Percentiles rank a stretch among this genome's conserved stretches.
phyloP scores from a whole-genome alignment of 2,329 filamentous ascomycete genomes.

The Rugonectria rugulosa region DNA sequence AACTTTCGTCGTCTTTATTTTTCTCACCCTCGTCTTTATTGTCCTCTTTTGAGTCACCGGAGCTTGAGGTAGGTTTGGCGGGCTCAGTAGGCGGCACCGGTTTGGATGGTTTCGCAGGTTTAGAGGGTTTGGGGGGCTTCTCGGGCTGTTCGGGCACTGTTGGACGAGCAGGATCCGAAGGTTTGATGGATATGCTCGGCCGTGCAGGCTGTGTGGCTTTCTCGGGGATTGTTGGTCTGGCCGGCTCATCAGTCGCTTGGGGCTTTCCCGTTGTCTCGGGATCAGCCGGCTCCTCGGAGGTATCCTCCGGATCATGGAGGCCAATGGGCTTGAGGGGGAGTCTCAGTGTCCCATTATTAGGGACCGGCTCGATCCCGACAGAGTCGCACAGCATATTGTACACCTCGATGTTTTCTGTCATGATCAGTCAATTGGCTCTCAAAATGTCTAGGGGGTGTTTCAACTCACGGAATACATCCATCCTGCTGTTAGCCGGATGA shows the following conservation, averaged over 20 bases:
- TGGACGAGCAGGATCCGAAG: constrained; percentile 15
- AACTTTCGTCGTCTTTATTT: constrained; percentile 44
- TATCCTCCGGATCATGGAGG: constrained; percentile 62
- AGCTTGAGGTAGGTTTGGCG: constrained; percentile 22
- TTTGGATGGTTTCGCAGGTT: constrained; percentile 29
- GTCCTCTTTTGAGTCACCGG: constrained; percentile 21
- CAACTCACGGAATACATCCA: constrained; percentile 84
- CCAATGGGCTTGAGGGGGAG: constrained; percentile 72
- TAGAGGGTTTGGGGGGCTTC: constrained; percentile 26
- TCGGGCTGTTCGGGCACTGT: constrained; percentile 14
- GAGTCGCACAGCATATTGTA: constrained; percentile 96
- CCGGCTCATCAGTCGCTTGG: constrained; percentile 22
- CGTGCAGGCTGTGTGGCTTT: constrained; percentile 9
- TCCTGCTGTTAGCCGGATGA: constrained; percentile 79
- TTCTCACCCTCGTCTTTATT: constrained; percentile 34
- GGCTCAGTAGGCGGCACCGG: constrained; percentile 29
- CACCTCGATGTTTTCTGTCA: constrained; percentile 86
- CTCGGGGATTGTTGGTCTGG: constrained; percentile 31
- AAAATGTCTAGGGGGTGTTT: not conserved
- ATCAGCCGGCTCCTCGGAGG: constrained; percentile 60
- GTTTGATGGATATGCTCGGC: constrained; percentile 16
- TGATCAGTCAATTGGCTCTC: constrained; percentile 36
- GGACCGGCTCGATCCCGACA: constrained; percentile 72
- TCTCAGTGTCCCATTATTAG: constrained; percentile 88
- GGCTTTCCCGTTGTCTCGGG: constrained; percentile 47